Conservation (phyloP, 352 stramenopile genomes). For the Globisporangium abappressorium region DNA sequence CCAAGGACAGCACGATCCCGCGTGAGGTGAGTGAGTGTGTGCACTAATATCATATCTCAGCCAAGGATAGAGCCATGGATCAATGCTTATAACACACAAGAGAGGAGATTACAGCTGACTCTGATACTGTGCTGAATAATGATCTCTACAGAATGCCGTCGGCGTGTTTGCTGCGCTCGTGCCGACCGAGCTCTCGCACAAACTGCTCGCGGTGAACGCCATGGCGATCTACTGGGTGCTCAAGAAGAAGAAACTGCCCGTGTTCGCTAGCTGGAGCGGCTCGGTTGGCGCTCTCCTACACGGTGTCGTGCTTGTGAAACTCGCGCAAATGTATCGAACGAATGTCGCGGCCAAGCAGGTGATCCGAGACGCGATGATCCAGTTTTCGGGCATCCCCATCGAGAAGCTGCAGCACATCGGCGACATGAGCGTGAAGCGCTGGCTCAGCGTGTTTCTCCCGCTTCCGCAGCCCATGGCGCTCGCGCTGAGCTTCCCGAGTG, state of each 20-base stretch:
- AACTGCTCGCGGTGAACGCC: slow-evolving; percentile 45
- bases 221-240: slow-evolving; percentile 41
- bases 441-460: slow-evolving; percentile 55
- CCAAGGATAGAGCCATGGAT: background rate
- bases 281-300: slow-evolving; percentile 47
- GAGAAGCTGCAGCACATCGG: slow-evolving; percentile 37
- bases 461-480: slow-evolving; percentile 55
- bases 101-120: background rate
- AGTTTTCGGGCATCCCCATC: slow-evolving; percentile 28
- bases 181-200: slow-evolving; percentile 61
- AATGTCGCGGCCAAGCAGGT: slow-evolving; percentile 46
- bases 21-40: slow-evolving; percentile 11
- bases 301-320: slow-evolving; percentile 39
- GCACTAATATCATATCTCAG: background rate
- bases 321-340: slow-evolving; percentile 36
- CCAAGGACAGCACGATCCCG: slow-evolving; percentile 20
- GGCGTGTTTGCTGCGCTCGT: slow-evolving; percentile 17
- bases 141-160: slow-evolving; percentile 5
- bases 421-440: slow-evolving; percentile 42
- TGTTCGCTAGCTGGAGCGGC: slow-evolving; percentile 49
- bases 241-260: slow-evolving; percentile 36
- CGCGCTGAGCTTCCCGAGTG: slow-evolving; percentile 43
- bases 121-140: background rate
- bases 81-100: background rate
- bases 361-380: slow-evolving; percentile 39